Percentiles rank a stretch among this genome's conserved stretches.
phyloP scores from a whole-genome alignment of 1,139 yeast genomes.

The Yamadazyma membranifaciens region DNA sequence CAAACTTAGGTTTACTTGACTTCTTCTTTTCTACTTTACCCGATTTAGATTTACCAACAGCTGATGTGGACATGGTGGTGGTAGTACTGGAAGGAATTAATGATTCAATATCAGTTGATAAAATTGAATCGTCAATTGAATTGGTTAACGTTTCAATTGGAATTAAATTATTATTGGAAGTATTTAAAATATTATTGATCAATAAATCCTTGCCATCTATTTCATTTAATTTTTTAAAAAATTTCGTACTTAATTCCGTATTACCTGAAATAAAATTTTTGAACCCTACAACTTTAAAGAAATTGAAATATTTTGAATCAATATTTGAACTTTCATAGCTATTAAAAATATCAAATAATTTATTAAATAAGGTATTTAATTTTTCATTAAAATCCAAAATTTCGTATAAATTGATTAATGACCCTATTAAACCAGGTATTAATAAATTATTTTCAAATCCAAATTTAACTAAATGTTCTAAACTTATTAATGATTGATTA shows the following conservation, averaged over 20 bases:
- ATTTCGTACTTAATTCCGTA: constrained; percentile 24
- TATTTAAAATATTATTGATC: constrained; percentile 28
- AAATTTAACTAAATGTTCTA: constrained; percentile 33
- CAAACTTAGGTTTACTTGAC: constrained; percentile 32
- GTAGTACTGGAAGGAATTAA: constrained; percentile 14
- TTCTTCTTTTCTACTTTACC: constrained; percentile 23
- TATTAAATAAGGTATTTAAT: constrained; percentile 23
- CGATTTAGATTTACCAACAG: constrained; percentile 3
- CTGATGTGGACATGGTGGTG: background rate
- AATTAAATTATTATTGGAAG: constrained; percentile 24
- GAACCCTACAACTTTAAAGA: constrained; percentile 49
- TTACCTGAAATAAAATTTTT: constrained; percentile 38
- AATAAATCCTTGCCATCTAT: constrained; percentile 31
- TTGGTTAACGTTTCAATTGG: constrained; percentile 36
- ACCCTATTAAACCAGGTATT: constrained; percentile 45
- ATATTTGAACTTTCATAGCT: constrained; percentile 11
- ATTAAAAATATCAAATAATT: constrained; percentile 19
- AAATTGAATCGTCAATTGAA: constrained; percentile 25
- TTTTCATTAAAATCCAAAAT: constrained; percentile 22
- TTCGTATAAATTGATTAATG: constrained; percentile 50
- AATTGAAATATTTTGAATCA: constrained; percentile 29
- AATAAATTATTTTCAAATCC: constrained; percentile 16
- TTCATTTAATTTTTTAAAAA: constrained; percentile 31
- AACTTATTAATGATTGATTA: constrained; percentile 43
- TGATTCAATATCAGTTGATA: constrained; percentile 24